Conservation (phyloP, 345 rosid species). For the Isatis tinctoria region DNA sequence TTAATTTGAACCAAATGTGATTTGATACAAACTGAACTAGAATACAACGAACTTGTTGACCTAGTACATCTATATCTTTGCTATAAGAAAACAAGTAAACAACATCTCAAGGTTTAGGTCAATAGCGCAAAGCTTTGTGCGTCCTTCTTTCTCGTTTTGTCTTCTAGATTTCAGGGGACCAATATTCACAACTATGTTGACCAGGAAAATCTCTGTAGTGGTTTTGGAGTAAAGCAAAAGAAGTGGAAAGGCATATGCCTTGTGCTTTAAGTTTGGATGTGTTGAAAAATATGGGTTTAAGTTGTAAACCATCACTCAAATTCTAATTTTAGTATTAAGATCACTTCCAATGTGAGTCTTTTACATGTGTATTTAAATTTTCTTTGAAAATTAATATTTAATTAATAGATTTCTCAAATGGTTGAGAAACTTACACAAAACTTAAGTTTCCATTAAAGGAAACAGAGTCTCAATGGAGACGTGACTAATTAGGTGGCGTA, state of each 20-base stretch:
- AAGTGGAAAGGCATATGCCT: slow-evolving; percentile 30
- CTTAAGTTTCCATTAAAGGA: no score
- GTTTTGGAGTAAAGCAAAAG: slow-evolving; percentile 91
- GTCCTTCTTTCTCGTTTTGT: not conserved
- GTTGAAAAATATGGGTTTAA: slow-evolving; percentile 45
- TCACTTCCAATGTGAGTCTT: no score
- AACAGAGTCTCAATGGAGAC: no score
- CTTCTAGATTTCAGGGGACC: slow-evolving; percentile 23
- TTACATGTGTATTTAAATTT: no score
- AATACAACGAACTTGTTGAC: not conserved
- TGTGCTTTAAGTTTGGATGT: slow-evolving; percentile 60
- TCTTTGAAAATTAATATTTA: no score
- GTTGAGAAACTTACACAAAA: no score
- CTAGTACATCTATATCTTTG: not conserved
- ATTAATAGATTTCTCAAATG: no score
- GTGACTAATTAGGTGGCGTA: no score
- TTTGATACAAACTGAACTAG: no score
- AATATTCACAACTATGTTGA: slow-evolving; percentile 39
- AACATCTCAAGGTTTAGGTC: not conserved
- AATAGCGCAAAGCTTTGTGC: not conserved
- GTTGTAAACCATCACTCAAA: no score
- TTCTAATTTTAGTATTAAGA: no score
- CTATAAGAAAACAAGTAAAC: not conserved
- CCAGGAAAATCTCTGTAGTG: slow-evolving; percentile 34
- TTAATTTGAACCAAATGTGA: no score